Evolutionary conservation across 352 stramenopile genomes (phyloP).

Genomic region (Detonula confervacea): DNA sequence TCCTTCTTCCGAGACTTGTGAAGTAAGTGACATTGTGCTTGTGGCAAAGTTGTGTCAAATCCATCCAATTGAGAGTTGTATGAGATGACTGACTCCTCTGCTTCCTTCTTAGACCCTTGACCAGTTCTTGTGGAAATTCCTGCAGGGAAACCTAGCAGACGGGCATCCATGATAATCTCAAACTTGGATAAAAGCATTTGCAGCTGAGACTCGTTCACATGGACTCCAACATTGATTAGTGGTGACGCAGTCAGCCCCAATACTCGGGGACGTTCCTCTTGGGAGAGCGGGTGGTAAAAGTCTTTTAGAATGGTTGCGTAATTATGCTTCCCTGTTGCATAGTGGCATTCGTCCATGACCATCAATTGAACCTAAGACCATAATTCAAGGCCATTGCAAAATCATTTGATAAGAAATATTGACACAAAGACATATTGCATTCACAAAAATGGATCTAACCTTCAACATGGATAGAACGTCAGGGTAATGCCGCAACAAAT

Average conservation of each 20-base stretch:
- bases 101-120: too few species aligned
- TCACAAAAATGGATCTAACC: too few species aligned
- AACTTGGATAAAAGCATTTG: constrained; percentile 38
- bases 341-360: constrained; percentile 75
- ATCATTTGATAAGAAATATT: too few species aligned
- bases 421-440: too few species aligned
- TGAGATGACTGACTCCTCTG: too few species aligned
- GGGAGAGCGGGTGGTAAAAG: constrained; percentile 57
- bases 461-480: constrained; percentile 23
- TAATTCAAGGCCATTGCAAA: too few species aligned
- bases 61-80: too few species aligned
- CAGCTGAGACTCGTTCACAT: constrained; percentile 52
- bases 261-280: constrained; percentile 50
- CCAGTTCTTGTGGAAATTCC: too few species aligned
- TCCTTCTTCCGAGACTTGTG: too few species aligned
- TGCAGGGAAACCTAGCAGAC: constrained; percentile 42
- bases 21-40: too few species aligned
- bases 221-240: constrained; percentile 57
- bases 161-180: constrained; percentile 59
- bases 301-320: constrained; percentile 61
- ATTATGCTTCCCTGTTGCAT: constrained; percentile 53
- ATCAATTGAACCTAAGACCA: too few species aligned
- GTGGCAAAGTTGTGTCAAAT: too few species aligned
- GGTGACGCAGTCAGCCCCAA: constrained; percentile 69
- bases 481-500: constrained; percentile 42